Evolutionary conservation across 768 basidiomycete genomes (phyloP).

Genomic region (Lentinula guzmanii): DNA sequence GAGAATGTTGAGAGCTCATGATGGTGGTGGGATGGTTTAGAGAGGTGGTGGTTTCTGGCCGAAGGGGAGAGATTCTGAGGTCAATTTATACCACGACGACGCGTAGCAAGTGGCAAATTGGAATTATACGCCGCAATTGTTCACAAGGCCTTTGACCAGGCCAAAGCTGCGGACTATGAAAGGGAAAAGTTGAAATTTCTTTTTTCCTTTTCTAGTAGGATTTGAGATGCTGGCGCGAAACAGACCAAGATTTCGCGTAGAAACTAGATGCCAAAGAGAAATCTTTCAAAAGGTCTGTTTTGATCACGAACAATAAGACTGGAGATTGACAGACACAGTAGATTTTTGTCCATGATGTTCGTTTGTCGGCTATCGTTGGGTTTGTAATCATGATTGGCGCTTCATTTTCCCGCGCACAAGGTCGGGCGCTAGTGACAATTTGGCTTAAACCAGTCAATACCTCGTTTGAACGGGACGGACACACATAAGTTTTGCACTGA

Average conservation of each 20-base stretch:
- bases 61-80: background rate
- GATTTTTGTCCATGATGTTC: background rate
- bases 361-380: background rate
- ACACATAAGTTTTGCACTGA: too few relatives aligned
- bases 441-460: too few relatives aligned
- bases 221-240: background rate
- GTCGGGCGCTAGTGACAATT: background rate
- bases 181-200: background rate
- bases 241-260: background rate
- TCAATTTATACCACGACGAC: background rate
- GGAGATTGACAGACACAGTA: background rate
- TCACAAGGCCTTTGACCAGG: background rate
- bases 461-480: too few relatives aligned
- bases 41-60: background rate
- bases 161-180: background rate
- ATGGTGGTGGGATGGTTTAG: background rate
- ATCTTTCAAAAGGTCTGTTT: background rate
- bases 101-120: background rate
- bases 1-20: background rate
- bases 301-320: background rate
- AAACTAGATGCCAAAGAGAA: background rate
- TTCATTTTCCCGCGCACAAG: background rate
- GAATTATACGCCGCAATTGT: background rate
- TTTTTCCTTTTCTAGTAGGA: background rate
- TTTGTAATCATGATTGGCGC: background rate